Conservation (phyloP, 2,329 filamentous ascomycete genomes). For the Monosporascus sp. region DNA sequence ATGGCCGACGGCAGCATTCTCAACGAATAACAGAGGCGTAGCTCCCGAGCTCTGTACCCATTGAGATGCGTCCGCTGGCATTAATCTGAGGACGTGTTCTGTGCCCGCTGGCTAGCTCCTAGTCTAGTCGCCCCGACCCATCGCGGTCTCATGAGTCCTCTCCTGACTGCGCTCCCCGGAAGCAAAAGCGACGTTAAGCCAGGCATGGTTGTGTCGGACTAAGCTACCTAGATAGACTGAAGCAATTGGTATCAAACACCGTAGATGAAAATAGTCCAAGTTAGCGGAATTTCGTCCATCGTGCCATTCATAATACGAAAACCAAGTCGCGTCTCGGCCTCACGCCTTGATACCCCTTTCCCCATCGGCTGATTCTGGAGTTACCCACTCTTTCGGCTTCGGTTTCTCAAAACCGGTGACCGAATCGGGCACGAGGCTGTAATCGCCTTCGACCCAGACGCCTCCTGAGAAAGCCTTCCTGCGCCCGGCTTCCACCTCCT, state of each 20-base stretch:
- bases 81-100: no score
- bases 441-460: constrained; percentile 15
- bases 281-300: not conserved
- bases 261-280: not conserved
- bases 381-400: not conserved
- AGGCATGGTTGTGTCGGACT: no score
- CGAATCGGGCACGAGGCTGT: not conserved
- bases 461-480: constrained; percentile 9
- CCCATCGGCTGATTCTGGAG: not conserved
- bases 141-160: no score
- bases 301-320: no score
- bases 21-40: no score
- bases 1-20: no score
- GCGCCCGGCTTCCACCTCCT: constrained; percentile 22
- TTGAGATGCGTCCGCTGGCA: no score
- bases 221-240: not conserved
- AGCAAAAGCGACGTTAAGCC: no score
- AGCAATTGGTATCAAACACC: not conserved
- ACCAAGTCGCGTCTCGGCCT: not conserved
- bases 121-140: no score
- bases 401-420: not conserved
- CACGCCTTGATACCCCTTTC: not conserved
- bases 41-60: no score
- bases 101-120: no score
- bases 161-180: no score